phyloP scores from a whole-genome alignment of 2,329 filamentous ascomycete genomes.

The Penicillium glabrum region DNA sequence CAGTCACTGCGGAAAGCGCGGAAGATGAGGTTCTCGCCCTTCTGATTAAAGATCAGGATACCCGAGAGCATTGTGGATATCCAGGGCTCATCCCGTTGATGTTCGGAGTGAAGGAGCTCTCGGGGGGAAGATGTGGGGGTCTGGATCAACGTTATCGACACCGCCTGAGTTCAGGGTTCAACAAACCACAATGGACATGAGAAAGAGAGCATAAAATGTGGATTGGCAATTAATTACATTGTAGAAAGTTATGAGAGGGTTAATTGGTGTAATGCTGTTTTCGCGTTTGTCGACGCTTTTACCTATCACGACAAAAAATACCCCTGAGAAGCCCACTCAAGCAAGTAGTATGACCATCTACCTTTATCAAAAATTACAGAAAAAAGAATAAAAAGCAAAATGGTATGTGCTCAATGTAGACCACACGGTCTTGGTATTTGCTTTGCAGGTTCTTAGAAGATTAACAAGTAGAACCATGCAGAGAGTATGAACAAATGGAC shows the following conservation, averaged over 20 bases:
- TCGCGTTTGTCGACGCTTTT: not conserved
- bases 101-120: slow-evolving; percentile 7
- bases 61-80: slow-evolving; percentile 80
- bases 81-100: slow-evolving; percentile 12
- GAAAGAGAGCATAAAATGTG: not conserved
- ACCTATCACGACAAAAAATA: not conserved
- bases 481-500: slow-evolving; percentile 8
- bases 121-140: slow-evolving; percentile 6
- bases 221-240: not conserved
- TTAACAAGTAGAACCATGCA: not conserved
- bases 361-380: not conserved
- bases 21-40: slow-evolving; percentile 99
- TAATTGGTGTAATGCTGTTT: not conserved
- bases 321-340: not conserved
- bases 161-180: slow-evolving; percentile 5
- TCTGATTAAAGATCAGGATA: slow-evolving; percentile 98
- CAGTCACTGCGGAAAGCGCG: slow-evolving; percentile 98
- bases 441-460: not conserved
- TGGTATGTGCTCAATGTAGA: not conserved
- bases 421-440: slow-evolving; percentile 4
- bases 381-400: not conserved
- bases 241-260: not conserved
- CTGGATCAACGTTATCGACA: slow-evolving; percentile 9
- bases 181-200: not conserved
- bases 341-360: not conserved